A percentile compares a stretch with the other conserved stretches of the same genome.
phyloP scores from a whole-genome alignment of 805 yeast genomes.

The Kazachstania africana region DNA sequence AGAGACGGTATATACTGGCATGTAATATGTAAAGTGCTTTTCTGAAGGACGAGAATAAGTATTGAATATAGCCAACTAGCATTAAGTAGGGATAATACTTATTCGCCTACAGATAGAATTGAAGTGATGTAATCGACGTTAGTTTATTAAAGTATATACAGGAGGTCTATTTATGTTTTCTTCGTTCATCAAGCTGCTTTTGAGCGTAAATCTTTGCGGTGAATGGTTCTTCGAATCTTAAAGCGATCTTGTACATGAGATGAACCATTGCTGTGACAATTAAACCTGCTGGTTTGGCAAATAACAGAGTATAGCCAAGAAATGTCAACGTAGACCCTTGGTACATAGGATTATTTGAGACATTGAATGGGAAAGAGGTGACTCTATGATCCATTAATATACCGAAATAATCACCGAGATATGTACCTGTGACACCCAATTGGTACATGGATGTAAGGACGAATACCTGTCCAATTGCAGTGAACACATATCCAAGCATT shows the following conservation, averaged over 20 bases:
- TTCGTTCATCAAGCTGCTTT: slow-evolving; percentile 33
- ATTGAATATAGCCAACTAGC: too few relatives aligned
- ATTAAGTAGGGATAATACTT: too few relatives aligned
- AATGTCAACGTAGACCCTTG: slow-evolving; percentile 84
- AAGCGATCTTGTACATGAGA: slow-evolving; percentile 73
- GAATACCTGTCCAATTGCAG: slow-evolving; percentile 65
- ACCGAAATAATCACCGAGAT: slow-evolving; percentile 94
- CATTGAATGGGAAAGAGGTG: slow-evolving; percentile 85
- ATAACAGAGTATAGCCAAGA: slow-evolving; percentile 80
- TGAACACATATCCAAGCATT: slow-evolving; percentile 41
- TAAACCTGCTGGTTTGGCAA: slow-evolving; percentile 84
- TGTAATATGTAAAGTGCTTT: too few relatives aligned
- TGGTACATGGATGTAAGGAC: slow-evolving; percentile 83
- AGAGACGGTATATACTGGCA: too few relatives aligned
- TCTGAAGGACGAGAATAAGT: too few relatives aligned
- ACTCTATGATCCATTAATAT: slow-evolving; percentile 86
- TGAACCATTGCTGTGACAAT: slow-evolving; percentile 61
- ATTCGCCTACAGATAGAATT: too few relatives aligned
- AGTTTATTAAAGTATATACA: too few relatives aligned
- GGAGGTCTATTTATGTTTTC: slow-evolving; percentile 10
- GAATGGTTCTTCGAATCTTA: slow-evolving; percentile 89
- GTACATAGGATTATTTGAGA: slow-evolving; percentile 92
- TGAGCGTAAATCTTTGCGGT: slow-evolving; percentile 84
- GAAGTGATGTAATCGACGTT: too few relatives aligned
- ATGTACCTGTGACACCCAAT: slow-evolving; percentile 91